Evolutionary conservation across 139 green algal genomes (phyloP).

Genomic region (Yamagishiella unicocca): DNA sequence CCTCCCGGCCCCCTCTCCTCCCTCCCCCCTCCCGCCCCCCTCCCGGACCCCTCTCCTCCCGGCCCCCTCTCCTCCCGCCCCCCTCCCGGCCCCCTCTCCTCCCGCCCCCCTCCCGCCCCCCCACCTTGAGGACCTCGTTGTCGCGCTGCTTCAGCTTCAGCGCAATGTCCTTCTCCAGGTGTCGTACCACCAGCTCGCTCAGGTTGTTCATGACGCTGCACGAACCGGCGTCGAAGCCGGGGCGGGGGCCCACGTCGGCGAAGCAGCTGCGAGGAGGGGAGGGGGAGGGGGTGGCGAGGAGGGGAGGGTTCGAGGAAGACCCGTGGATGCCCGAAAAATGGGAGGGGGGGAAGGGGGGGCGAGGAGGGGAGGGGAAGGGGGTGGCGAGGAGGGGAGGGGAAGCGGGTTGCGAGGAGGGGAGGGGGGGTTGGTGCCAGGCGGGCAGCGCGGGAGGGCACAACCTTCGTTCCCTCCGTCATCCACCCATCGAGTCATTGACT

Average conservation of each 20-base stretch:
- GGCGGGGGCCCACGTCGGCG: constrained; percentile 54
- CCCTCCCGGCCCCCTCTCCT: neutral
- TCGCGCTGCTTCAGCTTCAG: constrained; percentile 44
- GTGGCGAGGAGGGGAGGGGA: no score
- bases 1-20: no score
- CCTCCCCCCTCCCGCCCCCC: no score
- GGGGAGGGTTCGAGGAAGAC: neutral
- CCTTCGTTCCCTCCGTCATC: no score
- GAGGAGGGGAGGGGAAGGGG: no score
- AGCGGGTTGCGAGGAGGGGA: no score
- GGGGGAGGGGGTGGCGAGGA: neutral
- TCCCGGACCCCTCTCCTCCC: neutral
- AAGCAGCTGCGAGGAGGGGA: constrained; percentile 51
- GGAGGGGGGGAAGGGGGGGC: no score
- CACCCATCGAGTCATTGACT: no score
- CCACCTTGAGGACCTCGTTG: constrained; percentile 48
- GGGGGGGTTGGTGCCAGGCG: no score
- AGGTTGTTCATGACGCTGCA: constrained; percentile 70
- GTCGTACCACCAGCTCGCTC: constrained; percentile 57
- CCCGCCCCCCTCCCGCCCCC: neutral
- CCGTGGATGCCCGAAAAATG: no score
- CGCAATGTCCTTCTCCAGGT: constrained; percentile 59
- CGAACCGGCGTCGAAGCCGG: constrained; percentile 39
- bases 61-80: neutral
- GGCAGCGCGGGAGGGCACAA: no score